Evolutionary conservation across 371 early-diverging fungal species (phyloP), one percentile per base, ranked within the genome.

Genomic region (Mortierella sp.): DNA sequence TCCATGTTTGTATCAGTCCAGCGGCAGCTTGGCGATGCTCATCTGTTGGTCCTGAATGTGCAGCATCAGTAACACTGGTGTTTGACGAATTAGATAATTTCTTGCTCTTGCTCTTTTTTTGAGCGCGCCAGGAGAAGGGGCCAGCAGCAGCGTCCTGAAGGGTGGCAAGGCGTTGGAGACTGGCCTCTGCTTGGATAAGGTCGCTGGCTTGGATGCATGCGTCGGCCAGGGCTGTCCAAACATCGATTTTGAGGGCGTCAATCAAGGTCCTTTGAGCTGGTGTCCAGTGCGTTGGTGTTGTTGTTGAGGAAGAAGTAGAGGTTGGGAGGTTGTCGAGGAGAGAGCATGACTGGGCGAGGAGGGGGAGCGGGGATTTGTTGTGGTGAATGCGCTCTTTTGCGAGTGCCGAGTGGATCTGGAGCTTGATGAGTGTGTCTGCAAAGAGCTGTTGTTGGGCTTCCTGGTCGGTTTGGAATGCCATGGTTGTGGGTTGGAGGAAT

Each of bases 241-340:
- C 74, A 34, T 82, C 82, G 57, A 79, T 76, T 69, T 73, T 78
- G 34, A 86, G 73, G 5, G 86, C 69, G 19, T 50, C 69, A 61
- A 86, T 76, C 31, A 81, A 53, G 0, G 13, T 28, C 8, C 50
- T 43, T 64, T 86, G 86, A 3, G 59, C 53, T 6, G 64, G 50
- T 44, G 82, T 79, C 82, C 79, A 78, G 50, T 73, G 53, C 0
- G 69, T 61, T 4, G 76, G 46, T 43, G 51, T 6, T 31, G 75
- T 40, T 8, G 76, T 40, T 40, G 43, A 40, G 6, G 43, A 40
- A 40, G 43, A 4, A 40, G 6, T 13, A 19, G 64, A 48, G 28
- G 70, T 19, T 9, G 82, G 85, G 57, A 86, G 72, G 48, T 86
- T 86, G 54, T 86, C 86, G 48, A 86, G 77, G 31, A 86, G 64